Evolutionary conservation across 805 yeast species (phyloP).

Genomic region (Nematodospora valgi): DNA sequence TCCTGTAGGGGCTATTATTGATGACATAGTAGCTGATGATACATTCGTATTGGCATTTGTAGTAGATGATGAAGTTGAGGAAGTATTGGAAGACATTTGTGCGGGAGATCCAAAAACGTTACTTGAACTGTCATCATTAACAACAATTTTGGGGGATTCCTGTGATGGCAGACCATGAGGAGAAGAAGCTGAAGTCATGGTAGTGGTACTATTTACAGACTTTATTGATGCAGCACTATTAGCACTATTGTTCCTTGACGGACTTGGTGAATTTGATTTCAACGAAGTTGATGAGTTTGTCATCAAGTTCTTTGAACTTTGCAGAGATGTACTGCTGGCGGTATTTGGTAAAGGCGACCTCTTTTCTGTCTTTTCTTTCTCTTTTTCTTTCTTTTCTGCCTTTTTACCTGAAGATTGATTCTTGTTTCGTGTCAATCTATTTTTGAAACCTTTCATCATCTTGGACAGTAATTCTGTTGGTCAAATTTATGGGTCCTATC

Average conservation of each 20-base stretch:
- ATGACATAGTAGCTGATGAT: constrained; percentile 7
- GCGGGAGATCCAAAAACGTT: constrained; percentile 8
- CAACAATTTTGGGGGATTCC: constrained; percentile 20
- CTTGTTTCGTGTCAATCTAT: constrained; percentile 42
- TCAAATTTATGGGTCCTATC: too few species aligned
- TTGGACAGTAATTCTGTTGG: too few species aligned
- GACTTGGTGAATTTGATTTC: constrained; percentile 30
- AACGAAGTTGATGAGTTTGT: constrained; percentile 17
- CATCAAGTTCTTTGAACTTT: constrained; percentile 12
- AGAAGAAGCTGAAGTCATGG: constrained; percentile 8
- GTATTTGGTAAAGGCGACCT: constrained; percentile 1
- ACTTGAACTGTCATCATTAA: constrained; percentile 13
- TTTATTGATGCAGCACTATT: constrained; percentile 17
- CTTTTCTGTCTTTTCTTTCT: constrained; percentile 23
- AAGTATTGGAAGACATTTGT: constrained; percentile 7
- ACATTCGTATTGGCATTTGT: not conserved
- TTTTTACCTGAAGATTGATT: constrained; percentile 33
- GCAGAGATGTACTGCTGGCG: constrained; percentile 6
- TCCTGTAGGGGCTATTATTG: constrained; percentile 5
- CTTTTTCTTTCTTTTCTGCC: constrained; percentile 32
- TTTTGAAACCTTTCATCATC: constrained; percentile 48
- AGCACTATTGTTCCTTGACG: constrained; percentile 29
- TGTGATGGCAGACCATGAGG: constrained; percentile 17
- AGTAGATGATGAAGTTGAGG: constrained; percentile 10
- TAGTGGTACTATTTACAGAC: constrained; percentile 12